phyloP scores from a whole-genome alignment of 169 alveolate genomes.

The Plasmodium vinckei region DNA sequence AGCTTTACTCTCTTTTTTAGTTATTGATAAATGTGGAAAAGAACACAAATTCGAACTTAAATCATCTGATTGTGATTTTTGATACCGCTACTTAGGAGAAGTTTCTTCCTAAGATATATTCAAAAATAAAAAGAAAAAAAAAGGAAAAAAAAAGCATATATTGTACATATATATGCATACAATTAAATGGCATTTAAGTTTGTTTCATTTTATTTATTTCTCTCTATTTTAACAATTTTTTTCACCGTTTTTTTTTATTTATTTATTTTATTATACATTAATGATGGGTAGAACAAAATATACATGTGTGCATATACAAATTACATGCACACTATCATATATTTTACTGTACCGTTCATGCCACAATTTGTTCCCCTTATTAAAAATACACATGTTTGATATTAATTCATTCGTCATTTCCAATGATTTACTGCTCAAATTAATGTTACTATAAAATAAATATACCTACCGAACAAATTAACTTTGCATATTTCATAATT shows the following conservation, averaged over 20 bases:
- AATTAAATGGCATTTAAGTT: background rate
- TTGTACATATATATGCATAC: background rate
- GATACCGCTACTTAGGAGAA: background rate
- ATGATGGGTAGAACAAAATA: background rate
- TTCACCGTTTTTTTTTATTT: slow-evolving; percentile 8
- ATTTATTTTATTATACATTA: background rate
- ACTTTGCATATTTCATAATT: too few species aligned
- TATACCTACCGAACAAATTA: too few species aligned
- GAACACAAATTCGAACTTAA: slow-evolving; percentile 59
- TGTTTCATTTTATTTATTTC: background rate
- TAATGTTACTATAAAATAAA: too few species aligned
- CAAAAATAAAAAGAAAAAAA: too few species aligned
- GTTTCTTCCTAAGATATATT: background rate
- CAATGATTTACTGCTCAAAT: too few species aligned
- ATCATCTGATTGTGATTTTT: slow-evolving; percentile 62
- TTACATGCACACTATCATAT: background rate
- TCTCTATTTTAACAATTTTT: background rate
- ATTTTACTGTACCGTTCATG: too few species aligned
- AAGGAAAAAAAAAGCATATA: too few species aligned
- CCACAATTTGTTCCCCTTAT: too few species aligned
- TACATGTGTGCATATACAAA: background rate
- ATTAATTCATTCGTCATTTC: too few species aligned
- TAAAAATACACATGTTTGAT: too few species aligned
- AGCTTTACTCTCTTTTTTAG: slow-evolving; percentile 77
- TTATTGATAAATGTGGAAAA: slow-evolving; percentile 54